A percentile compares a stretch with the other conserved stretches of the same genome.
Conservation (phyloP, 75 land plant genomes). For the Larix kaempferi region DNA sequence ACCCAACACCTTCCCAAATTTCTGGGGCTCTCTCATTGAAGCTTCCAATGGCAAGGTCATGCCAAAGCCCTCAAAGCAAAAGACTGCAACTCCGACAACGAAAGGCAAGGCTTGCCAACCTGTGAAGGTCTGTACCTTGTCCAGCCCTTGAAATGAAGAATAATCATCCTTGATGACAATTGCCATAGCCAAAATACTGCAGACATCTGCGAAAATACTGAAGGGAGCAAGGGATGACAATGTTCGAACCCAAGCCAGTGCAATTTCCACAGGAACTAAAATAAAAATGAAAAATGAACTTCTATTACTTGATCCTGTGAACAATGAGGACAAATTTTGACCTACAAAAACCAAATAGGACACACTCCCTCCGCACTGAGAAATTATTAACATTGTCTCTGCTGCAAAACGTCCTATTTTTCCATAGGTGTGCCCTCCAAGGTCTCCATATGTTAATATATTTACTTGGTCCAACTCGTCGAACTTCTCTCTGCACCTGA, state of each 20-base stretch:
- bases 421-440: slow-evolving; percentile 51
- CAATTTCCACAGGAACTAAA: slow-evolving; percentile 49
- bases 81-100: slow-evolving; percentile 68
- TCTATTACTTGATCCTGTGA: slow-evolving; percentile 18
- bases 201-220: slow-evolving; percentile 71
- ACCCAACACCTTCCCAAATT: slow-evolving; percentile 36
- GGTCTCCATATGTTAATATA: slow-evolving; percentile 57
- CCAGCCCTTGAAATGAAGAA: slow-evolving; percentile 8
- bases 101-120: slow-evolving; percentile 39
- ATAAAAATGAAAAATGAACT: slow-evolving; percentile 35
- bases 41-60: slow-evolving; percentile 73
- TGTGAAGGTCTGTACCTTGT: slow-evolving; percentile 2
- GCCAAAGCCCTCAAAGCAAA: slow-evolving; percentile 83
- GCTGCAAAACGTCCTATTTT: slow-evolving; percentile 41
- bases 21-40: slow-evolving; percentile 54
- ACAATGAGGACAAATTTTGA: slow-evolving; percentile 63
- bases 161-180: slow-evolving; percentile 68
- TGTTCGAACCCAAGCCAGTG: slow-evolving; percentile 53
- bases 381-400: slow-evolving; percentile 51
- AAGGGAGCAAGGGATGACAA: slow-evolving; percentile 68
- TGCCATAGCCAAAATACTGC: slow-evolving; percentile 73
- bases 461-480: slow-evolving; percentile 12
- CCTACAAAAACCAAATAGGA: slow-evolving; percentile 80
- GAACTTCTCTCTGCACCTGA: slow-evolving; percentile 50
- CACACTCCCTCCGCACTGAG: slow-evolving; percentile 72